Percentiles rank a stretch among this genome's conserved stretches.
Conservation (phyloP, 257 asterid species). For the Solanum ahanhuiri region DNA sequence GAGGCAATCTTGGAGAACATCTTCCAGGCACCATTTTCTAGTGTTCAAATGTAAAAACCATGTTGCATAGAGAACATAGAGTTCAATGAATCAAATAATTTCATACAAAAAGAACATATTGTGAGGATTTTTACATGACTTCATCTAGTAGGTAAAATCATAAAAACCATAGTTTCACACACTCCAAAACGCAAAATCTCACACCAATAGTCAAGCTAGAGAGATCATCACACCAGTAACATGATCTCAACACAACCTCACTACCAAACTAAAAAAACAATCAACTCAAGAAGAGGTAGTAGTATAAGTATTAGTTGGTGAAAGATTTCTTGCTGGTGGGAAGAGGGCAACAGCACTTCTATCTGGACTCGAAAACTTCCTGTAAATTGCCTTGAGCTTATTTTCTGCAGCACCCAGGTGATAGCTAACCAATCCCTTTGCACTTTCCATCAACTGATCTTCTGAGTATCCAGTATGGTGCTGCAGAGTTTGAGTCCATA, state of each 20-base stretch:
- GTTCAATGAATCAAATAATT: background rate
- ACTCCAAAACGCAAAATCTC: background rate
- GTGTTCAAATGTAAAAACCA: background rate
- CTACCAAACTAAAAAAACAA: background rate
- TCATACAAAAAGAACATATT: background rate
- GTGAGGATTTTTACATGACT: background rate
- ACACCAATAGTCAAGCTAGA: background rate
- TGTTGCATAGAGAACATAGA: background rate
- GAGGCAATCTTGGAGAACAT: background rate
- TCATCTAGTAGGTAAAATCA: slow-evolving; percentile 1
- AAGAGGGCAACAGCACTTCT: slow-evolving; percentile 60
- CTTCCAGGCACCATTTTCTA: background rate
- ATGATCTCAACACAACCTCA: background rate
- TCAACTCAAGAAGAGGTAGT: background rate
- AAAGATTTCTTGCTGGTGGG: slow-evolving; percentile 46
- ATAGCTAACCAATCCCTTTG: slow-evolving; percentile 39
- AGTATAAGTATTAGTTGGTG: background rate
- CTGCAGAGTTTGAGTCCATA: slow-evolving; percentile 64
- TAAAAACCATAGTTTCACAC: background rate
- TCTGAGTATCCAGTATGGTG: slow-evolving; percentile 60
- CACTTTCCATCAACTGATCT: slow-evolving; percentile 53
- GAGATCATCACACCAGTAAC: background rate
- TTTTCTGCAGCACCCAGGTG: slow-evolving; percentile 42
- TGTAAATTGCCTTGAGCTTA: slow-evolving; percentile 49
- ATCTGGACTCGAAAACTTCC: slow-evolving; percentile 52